These are phyloP conservation scores for Spongiforma sp. DNA, from an alignment of 1,284 basidiomycete genomes.

Conservation along the genomic window DNA sequence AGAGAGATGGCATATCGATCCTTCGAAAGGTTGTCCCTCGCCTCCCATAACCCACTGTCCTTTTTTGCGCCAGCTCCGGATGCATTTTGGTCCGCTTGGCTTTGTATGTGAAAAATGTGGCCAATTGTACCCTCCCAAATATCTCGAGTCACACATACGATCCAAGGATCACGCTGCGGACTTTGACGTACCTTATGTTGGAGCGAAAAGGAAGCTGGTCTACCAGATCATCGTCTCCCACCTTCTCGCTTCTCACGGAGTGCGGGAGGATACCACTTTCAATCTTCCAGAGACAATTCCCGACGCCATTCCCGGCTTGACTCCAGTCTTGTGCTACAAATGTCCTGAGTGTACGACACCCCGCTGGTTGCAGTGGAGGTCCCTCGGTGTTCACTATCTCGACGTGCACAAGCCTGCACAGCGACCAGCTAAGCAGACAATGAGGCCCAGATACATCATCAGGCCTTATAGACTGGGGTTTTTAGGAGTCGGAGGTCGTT, in stretches of 20 bases:
- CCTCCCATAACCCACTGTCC: background rate
- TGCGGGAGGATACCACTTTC: background rate
- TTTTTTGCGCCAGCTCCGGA: background rate
- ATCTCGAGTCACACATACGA: background rate
- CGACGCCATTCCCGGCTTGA: background rate
- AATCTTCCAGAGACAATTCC: background rate
- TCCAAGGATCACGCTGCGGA: background rate
- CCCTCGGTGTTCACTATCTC: background rate
- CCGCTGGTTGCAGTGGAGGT: background rate
- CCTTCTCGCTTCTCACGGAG: background rate
- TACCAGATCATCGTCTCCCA: background rate
- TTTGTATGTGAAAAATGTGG: background rate
- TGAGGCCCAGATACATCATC: background rate
- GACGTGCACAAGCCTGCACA: background rate
- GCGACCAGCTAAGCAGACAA: background rate
- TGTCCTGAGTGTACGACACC: background rate
- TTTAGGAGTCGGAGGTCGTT: background rate
- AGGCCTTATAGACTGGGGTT: background rate
- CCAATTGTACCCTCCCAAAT: background rate
- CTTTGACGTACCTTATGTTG: background rate
- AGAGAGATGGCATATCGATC: background rate
- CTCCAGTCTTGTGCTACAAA: background rate
- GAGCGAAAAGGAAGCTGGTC: background rate
- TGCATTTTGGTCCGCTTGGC: background rate
- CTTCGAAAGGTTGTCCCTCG: background rate